Base-by-base conservation (phyloP, 352 stramenopile species). In the Pythium monospermum region DNA sequence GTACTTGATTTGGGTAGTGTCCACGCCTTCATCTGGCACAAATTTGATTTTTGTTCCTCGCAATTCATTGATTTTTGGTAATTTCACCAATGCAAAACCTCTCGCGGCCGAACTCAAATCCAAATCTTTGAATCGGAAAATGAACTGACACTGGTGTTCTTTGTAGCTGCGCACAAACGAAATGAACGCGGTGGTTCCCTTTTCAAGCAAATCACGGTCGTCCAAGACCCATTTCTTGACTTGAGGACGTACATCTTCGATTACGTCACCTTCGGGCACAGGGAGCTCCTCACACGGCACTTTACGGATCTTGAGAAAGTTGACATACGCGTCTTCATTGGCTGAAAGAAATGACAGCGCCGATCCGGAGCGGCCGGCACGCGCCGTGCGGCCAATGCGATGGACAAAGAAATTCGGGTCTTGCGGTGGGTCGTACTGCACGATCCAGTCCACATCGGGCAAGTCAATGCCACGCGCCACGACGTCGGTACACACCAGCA, bases 91-190 rank as follows among this genome's bases (percentile, higher is more conserved):
- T 36, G 75, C 77, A 52, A 92, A 94, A n/a, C 85, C 82, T 31
- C 73, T 69, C 33, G 96, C 96, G 1, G 98, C 73, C 12, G 82
- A 62, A 13, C 85, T 93, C 11, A 99, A 60, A 67, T 99, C 95
- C 16, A 99, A 73, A 27, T 98, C 96, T 47, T 96, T 94, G 72
- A 99, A 99, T 31, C 95, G 85, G 63, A 99, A 99, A 47, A 99
- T 99, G 69, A 98, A 98, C 47, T 97, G 84, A 52, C 94, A 99
- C 62, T 98, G 83, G 78, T 99, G 95, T 59, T 99, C 96, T 66
- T 99, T 99, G 83, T 99, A 99, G 18, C 96, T 97, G 19, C 96
- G 83, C 60, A 99, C 89, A 66, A 99, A 99, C 15, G 96, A 95
- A 35, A 98, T 99, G 64, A 99, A 99, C 13, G 96, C 97, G 54